Evolutionary conservation across 1,139 yeast genomes (phyloP).

Genomic region (Candida tetrigidarum): DNA sequence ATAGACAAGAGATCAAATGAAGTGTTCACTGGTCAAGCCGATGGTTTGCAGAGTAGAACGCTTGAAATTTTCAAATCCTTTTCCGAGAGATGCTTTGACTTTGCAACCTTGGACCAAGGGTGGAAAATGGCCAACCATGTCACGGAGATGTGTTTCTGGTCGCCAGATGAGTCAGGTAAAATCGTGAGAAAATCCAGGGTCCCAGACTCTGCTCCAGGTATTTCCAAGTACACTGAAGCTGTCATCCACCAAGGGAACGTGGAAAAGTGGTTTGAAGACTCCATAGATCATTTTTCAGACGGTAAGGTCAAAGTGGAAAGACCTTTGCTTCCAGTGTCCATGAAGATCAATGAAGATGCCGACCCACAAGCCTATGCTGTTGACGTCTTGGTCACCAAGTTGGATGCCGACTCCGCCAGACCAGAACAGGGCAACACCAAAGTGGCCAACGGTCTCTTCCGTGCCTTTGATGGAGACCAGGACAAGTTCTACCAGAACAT

Average conservation of each 20-base stretch:
- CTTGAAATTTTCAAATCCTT: slow-evolving; percentile 32
- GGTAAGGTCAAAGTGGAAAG: slow-evolving; percentile 28
- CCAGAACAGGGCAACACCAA: slow-evolving; percentile 31
- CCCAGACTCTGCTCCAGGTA: slow-evolving; percentile 31
- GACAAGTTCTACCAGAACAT: slow-evolving; percentile 16
- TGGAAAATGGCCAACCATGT: slow-evolving; percentile 31
- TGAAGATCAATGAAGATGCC: slow-evolving; percentile 25
- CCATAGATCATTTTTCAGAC: slow-evolving; percentile 28
- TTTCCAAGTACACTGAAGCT: slow-evolving; percentile 32
- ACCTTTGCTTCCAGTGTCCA: slow-evolving; percentile 26
- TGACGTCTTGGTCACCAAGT: slow-evolving; percentile 21
- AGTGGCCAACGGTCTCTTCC: slow-evolving; percentile 29
- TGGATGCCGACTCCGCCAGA: slow-evolving; percentile 17
- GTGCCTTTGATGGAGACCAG: slow-evolving; percentile 34
- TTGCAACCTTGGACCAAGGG: slow-evolving; percentile 28
- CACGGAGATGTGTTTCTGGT: slow-evolving; percentile 29
- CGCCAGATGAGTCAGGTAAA: slow-evolving; percentile 23
- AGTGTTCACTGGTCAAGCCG: slow-evolving; percentile 39
- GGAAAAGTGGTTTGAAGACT: slow-evolving; percentile 30
- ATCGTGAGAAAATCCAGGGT: slow-evolving; percentile 26
- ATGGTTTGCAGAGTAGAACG: slow-evolving; percentile 33
- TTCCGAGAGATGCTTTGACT: slow-evolving; percentile 25
- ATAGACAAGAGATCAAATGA: slow-evolving; percentile 33
- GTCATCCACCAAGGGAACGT: slow-evolving; percentile 39
- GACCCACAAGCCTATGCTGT: slow-evolving; percentile 32